Percentiles rank a stretch among this genome's conserved stretches.
Conservation (phyloP, 2,329 filamentous ascomycete species). For the Aspergillus sp. region DNA sequence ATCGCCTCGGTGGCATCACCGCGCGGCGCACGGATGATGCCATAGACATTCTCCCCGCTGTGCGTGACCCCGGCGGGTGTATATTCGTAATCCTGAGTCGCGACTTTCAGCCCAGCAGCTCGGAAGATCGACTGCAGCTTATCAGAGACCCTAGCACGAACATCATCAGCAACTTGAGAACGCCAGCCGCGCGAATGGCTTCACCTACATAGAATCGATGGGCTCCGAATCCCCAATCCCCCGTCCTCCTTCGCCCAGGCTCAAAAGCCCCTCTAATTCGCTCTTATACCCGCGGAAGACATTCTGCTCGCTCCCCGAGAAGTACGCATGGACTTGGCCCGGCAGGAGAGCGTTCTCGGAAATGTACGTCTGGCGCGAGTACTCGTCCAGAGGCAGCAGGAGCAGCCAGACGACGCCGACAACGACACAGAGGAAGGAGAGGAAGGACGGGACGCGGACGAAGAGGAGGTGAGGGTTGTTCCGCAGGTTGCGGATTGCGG, state of each 20-base stretch:
- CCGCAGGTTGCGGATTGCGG: slow-evolving; percentile 48
- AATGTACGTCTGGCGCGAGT: slow-evolving; percentile 88
- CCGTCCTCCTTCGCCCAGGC: slow-evolving; percentile 3
- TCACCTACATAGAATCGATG: too few species aligned
- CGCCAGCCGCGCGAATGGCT: too few species aligned
- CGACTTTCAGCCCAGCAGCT: slow-evolving; percentile 75
- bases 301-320: slow-evolving; percentile 90
- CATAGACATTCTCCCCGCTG: slow-evolving; percentile 82
- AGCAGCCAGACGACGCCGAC: slow-evolving; percentile 85
- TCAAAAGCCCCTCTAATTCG: slow-evolving; percentile 56
- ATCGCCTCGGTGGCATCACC: slow-evolving; percentile 97
- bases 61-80: slow-evolving; percentile 63
- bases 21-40: slow-evolving; percentile 81
- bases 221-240: slow-evolving; percentile 16
- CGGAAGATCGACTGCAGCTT: slow-evolving; percentile 66
- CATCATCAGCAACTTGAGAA: slow-evolving; percentile 6
- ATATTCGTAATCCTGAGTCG: slow-evolving; percentile 81
- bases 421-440: slow-evolving; percentile 75
- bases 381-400: slow-evolving; percentile 77
- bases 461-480: slow-evolving; percentile 67
- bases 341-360: slow-evolving; percentile 94
- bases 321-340: slow-evolving; percentile 96
- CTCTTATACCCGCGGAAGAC: slow-evolving; percentile 83
- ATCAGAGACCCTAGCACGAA: slow-evolving; percentile 45
- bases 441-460: slow-evolving; percentile 69